phyloP scores from a whole-genome alignment of 495 filamentous ascomycete species.

The Tuber borchii region DNA sequence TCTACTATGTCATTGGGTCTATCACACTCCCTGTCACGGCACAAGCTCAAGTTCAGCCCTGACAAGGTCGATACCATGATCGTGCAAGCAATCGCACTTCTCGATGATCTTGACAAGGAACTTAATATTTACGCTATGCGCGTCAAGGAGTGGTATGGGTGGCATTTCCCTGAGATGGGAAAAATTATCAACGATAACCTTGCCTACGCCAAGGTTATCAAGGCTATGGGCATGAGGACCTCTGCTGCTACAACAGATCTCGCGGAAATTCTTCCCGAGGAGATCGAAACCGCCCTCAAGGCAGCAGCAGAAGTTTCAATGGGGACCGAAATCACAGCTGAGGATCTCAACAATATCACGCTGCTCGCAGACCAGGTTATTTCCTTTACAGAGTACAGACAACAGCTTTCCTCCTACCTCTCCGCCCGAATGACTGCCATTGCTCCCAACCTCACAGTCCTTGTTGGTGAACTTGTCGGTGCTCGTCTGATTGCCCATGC shows the following conservation, averaged over 20 bases:
- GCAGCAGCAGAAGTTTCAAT: slow-evolving; percentile 91
- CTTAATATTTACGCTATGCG: slow-evolving; percentile 98
- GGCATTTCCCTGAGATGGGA: slow-evolving; percentile 98
- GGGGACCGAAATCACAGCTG: slow-evolving; percentile 88
- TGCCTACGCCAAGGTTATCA: slow-evolving; percentile 80
- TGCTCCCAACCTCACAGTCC: slow-evolving; percentile 87
- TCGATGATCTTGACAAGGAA: slow-evolving; percentile 98
- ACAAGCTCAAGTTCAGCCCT: slow-evolving; percentile 97
- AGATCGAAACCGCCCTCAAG: slow-evolving; percentile 89
- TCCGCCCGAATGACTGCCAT: slow-evolving; percentile 93
- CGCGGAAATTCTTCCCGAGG: slow-evolving; percentile 87
- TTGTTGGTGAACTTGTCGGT: slow-evolving; percentile 91
- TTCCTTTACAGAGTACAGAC: slow-evolving; percentile 78
- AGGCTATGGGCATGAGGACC: slow-evolving; percentile 77
- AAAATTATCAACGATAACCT: slow-evolving; percentile 97
- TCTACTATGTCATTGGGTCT: slow-evolving; percentile 91
- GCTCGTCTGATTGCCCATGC: slow-evolving; percentile 93
- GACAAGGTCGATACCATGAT: slow-evolving; percentile 99
- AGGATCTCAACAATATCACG: slow-evolving; percentile 86
- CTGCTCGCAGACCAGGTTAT: slow-evolving; percentile 89
- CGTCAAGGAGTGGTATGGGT: slow-evolving; percentile 99
- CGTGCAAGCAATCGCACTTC: slow-evolving; percentile 85
- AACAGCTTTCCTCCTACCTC: slow-evolving; percentile 80
- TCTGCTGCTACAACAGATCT: slow-evolving; percentile 72
- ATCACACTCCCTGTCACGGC: slow-evolving; percentile 92